Base-by-base conservation (phyloP, 1,139 yeast genomes). In the Geotrichum siamense region DNA sequence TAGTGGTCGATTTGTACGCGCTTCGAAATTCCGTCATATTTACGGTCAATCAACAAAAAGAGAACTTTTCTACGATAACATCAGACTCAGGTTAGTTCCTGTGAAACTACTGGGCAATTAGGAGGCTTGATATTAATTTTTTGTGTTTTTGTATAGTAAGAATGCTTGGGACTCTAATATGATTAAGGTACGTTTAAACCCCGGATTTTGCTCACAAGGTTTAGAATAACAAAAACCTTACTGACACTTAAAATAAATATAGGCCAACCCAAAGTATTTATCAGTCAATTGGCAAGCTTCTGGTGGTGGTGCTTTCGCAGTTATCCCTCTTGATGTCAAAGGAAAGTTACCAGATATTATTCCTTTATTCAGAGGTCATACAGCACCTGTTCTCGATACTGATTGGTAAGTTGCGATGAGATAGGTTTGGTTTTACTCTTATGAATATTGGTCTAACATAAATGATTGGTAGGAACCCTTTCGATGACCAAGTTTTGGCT, bases 251-350 rank as follows among this genome's bases (percentile, higher is more conserved):
- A n/a, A 36, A 30, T 21, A 25, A 15, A 44, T 47, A 37, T 40
- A 65, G 65, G 75, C 78, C 51, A 91, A 91, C 61, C 93, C 96
- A 27, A 81, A 82, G 63, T 91, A 77, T 59, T 67, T 91, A 32
- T 74, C 96, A 0, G 83, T 86, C 50, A 87, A 86, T 63, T 87
- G 96, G 96, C 87, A 85, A 50, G 74, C 96, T 17, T 82, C 94
- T 5, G 97, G 97, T 36, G 97, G 97, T 51, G 98, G 98, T 44
- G 93, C 97, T 0, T 89, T 91, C 70, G 96, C 95, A 1, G 82
- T 91, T 13, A 79, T 91, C 46, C 98, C 98, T 1, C 69, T 85
- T 25, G 60, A 63, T 8, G 96, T 89, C 63, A 81, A 78, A 16
- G 97, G 97, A n/a, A 91, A 87, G 63, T 80, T 91, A 8, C 97